Evolutionary conservation across 2,329 filamentous ascomycete species (phyloP), one percentile per base, ranked within the genome.

Genomic region (Botrytis porri): DNA sequence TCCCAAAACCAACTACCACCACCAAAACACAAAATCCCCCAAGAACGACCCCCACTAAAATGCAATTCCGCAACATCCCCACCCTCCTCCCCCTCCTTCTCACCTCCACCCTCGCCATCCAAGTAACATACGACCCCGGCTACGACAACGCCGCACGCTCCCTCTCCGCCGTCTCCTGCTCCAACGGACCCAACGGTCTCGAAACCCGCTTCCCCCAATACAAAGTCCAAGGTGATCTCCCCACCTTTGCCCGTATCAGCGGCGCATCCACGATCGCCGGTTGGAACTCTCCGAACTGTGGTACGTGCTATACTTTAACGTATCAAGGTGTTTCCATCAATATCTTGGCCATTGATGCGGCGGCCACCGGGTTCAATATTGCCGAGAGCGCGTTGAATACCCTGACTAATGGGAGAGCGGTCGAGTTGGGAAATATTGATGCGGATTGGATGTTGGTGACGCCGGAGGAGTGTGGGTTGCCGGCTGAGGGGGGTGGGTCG

Each of bases 41-140:
- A 3, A 39, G 41, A 14, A 12, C 14, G 3, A 35, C 1, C 45
- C 39, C 18, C 45, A 69, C 65, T 71, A 85, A 79, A 71, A 86
- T 86, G 85, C 83, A 85, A 78, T 77, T 85, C 79, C 78, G 82
- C 77, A 80, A 77, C 77, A 77, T 83, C 77, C 78, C 84, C 70
- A 77, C 80, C 77, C 77, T 84, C 78, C 79, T 85, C 75, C 77
- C 83, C 73, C 78, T 82, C 74, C 45, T 66, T 10, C 8, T 67
- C 48, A 79, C 81, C 74, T 80, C 80, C 72, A 83, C 83, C 77
- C 74, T 69, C 9, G 77, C 77, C 32, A 80, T 84, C 69, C 81
- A 79, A 81, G 91, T 94, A 79, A 91, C 90, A 76, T 95, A 90
- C 82, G 92, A 95, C 83, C 83, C 84, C n/a, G 89, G 86, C 80